Percentiles rank a stretch among this genome's conserved stretches.
These are phyloP conservation scores for Neoascochyta sp. DNA, from an alignment of 2,329 filamentous ascomycete species.

Conservation along the genomic window DNA sequence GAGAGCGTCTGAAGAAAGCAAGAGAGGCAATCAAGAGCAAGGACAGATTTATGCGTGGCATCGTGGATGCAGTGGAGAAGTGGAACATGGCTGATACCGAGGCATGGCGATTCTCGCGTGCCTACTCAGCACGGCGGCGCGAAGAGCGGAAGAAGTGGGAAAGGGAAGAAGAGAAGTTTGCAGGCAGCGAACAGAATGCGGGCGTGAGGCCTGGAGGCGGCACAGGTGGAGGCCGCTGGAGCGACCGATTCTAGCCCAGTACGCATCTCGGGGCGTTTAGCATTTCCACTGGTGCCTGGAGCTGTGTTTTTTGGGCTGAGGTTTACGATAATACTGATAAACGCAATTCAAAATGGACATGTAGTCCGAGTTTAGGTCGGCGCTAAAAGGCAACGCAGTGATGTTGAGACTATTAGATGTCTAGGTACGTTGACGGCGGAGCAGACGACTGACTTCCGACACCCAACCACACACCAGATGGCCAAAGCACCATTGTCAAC, in stretches of 20 bases:
- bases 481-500: constrained; percentile 7
- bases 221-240: constrained; percentile 4
- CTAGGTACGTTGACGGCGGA: too few species aligned
- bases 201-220: constrained; percentile 42
- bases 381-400: too few species aligned
- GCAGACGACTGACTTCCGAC: too few species aligned
- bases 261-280: too few species aligned
- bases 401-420: too few species aligned
- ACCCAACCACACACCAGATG: constrained; percentile 3
- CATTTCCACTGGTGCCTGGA: too few species aligned
- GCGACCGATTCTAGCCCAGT: too few species aligned
- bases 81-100: constrained; percentile 68
- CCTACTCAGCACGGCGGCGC: constrained; percentile 60
- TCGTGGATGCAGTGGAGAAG: constrained; percentile 45
- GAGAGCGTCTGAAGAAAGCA: constrained; percentile 53
- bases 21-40: constrained; percentile 40
- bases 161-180: constrained; percentile 63
- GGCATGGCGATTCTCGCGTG: constrained; percentile 70
- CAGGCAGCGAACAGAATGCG: constrained; percentile 53
- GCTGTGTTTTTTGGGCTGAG: too few species aligned
- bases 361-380: too few species aligned
- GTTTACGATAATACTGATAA: too few species aligned
- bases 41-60: constrained; percentile 23
- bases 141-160: constrained; percentile 68
- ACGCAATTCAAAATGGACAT: too few species aligned